Percentiles rank a stretch among this genome's conserved stretches.
Evolutionary conservation across 768 basidiomycete species (phyloP).

Genomic region (Lyophyllum semitale): DNA sequence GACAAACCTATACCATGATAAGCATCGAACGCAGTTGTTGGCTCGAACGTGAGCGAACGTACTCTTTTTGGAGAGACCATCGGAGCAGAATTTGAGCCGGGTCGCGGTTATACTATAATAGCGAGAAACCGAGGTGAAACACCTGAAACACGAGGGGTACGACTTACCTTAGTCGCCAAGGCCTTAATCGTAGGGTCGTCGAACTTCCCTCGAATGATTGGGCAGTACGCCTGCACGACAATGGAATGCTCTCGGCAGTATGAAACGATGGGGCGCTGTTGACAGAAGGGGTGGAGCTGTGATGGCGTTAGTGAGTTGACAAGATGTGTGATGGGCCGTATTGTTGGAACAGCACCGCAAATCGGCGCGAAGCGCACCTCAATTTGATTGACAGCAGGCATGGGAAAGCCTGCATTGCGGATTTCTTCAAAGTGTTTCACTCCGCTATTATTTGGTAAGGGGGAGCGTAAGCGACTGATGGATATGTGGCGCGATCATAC

Average conservation of each 20-base stretch:
- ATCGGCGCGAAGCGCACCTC: constrained; percentile 48
- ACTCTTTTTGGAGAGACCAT: constrained; percentile 90
- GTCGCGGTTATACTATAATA: constrained; percentile 52
- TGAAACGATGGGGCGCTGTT: constrained; percentile 75
- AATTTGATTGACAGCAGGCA: constrained; percentile 80
- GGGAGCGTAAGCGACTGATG: not conserved
- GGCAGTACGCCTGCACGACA: constrained; percentile 74
- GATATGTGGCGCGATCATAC: constrained; percentile 23
- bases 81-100: constrained; percentile 83
- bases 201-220: constrained; percentile 65
- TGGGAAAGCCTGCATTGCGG: constrained; percentile 55
- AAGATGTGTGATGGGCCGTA: not conserved
- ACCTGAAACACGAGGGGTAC: not conserved
- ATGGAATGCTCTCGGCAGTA: constrained; percentile 68
- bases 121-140: not conserved
- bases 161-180: constrained; percentile 62
- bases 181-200: constrained; percentile 53
- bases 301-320: constrained; percentile 8
- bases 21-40: not conserved
- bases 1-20: constrained; percentile 54
- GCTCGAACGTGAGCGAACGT: constrained; percentile 22
- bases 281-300: constrained; percentile 83
- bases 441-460: constrained; percentile 39
- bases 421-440: constrained; percentile 79
- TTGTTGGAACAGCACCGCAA: not conserved